A percentile compares a stretch with the other conserved stretches of the same genome.
These are phyloP conservation scores for Rosa persica DNA, from an alignment of 306 rosid species.

Conservation along the genomic window DNA sequence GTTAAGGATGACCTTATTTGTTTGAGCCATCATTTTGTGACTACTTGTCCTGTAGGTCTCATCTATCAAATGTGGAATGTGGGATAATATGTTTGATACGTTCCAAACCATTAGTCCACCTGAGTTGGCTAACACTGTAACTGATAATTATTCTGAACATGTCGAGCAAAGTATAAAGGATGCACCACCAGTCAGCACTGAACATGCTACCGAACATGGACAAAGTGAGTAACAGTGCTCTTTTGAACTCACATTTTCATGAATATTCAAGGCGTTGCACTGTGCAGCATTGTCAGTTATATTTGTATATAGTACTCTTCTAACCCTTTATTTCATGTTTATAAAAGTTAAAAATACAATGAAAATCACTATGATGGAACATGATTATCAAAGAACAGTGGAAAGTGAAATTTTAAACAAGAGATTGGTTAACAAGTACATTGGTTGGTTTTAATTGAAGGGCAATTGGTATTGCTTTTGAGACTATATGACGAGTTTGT, in stretches of 20 bases:
- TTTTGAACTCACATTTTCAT: background rate
- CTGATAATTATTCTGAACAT: background rate
- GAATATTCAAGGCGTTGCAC: background rate
- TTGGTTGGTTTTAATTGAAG: background rate
- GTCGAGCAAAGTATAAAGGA: slow-evolving; percentile 27
- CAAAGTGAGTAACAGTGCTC: slow-evolving; percentile 44
- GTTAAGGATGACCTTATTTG: background rate
- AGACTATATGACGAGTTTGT: background rate
- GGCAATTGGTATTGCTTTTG: background rate
- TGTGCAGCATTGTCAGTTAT: background rate
- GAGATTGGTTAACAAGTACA: background rate
- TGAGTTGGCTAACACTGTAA: slow-evolving; percentile 38
- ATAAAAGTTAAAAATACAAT: background rate
- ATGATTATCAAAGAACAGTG: background rate
- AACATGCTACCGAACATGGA: slow-evolving; percentile 26
- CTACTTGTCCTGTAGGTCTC: slow-evolving; percentile 51
- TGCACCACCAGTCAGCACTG: slow-evolving; percentile 15
- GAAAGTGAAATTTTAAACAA: background rate
- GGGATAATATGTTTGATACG: slow-evolving; percentile 87
- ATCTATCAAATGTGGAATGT: slow-evolving; percentile 71
- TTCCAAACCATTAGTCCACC: slow-evolving; percentile 50
- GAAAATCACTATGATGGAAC: background rate
- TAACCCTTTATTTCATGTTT: background rate
- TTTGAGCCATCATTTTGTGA: background rate
- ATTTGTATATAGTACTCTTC: background rate